A percentile compares a stretch with the other conserved stretches of the same genome.
phyloP scores from a whole-genome alignment of 169 alveolate genomes.

The Babesia ovata region DNA sequence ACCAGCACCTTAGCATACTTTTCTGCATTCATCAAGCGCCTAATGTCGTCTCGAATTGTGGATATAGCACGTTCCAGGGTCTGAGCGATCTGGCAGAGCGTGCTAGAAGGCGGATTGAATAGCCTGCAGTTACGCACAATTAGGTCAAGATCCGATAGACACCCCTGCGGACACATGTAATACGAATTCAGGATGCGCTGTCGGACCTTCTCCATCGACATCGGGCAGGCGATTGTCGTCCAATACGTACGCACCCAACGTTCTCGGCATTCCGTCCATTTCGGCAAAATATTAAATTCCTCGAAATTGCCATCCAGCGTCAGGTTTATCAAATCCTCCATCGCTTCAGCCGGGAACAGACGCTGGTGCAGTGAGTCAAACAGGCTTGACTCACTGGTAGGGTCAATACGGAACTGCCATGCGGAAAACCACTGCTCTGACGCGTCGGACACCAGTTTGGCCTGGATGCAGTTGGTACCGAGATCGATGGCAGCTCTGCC shows the following conservation, averaged over 20 bases:
- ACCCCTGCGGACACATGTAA: constrained; percentile 67
- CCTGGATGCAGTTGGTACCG: constrained; percentile 25
- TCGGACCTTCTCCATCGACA: constrained; percentile 54
- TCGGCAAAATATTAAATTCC: constrained; percentile 25
- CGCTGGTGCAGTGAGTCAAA: not conserved
- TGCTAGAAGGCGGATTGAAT: constrained; percentile 56
- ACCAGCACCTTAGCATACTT: constrained; percentile 1
- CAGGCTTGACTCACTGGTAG: constrained; percentile 1
- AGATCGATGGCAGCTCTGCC: constrained; percentile 14
- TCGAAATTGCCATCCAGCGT: constrained; percentile 29
- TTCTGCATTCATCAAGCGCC: constrained; percentile 4
- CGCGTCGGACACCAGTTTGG: constrained; percentile 2
- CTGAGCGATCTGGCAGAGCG: constrained; percentile 26
- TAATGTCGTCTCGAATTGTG: not conserved
- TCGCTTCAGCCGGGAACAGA: constrained; percentile 28
- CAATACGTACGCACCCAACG: constrained; percentile 68
- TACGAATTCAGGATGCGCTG: constrained; percentile 59
- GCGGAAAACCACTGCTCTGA: constrained; percentile 9
- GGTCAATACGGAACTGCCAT: constrained; percentile 21
- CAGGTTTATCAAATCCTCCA: constrained; percentile 24
- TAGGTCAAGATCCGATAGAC: constrained; percentile 51
- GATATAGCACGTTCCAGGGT: constrained; percentile 13
- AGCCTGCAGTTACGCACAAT: constrained; percentile 65
- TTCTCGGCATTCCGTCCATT: constrained; percentile 44
- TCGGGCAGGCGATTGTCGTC: constrained; percentile 67